These are phyloP conservation scores for Aureobasidium leucospermi DNA, from an alignment of 2,329 filamentous ascomycete species.

Conservation along the genomic window DNA sequence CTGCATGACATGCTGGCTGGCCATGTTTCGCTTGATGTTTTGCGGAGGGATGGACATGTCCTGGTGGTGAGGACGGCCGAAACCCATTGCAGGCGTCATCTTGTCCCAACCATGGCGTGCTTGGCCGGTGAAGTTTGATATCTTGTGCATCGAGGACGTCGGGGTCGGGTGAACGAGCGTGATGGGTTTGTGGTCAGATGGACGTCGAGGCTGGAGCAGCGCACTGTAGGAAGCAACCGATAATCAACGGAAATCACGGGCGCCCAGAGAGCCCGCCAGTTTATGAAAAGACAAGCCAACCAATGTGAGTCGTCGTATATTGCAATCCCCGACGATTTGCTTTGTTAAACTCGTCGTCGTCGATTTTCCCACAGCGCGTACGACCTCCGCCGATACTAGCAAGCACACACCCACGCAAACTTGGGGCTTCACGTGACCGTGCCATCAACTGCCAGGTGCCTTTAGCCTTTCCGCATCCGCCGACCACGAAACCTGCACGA, in stretches of 20 bases:
- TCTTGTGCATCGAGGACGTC: conserved; percentile 52
- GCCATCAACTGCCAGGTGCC: no score
- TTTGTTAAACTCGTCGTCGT: neutral
- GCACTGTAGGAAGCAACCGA: neutral
- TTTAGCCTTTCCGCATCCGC: no score
- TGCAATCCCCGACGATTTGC: neutral
- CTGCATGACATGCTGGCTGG: conserved; percentile 35
- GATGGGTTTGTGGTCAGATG: conserved; percentile 6
- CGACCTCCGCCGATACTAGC: neutral
- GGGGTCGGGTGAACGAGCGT: conserved; percentile 2
- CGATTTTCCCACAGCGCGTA: conserved; percentile 9
- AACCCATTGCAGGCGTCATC: conserved; percentile 55
- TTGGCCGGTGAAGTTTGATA: conserved; percentile 59
- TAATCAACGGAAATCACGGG: neutral
- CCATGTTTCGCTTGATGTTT: conserved; percentile 49
- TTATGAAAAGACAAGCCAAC: neutral
- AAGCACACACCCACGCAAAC: neutral
- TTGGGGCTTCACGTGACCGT: neutral
- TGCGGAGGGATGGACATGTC: conserved; percentile 27
- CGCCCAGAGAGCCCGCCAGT: conserved; percentile 12
- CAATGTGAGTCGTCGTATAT: neutral
- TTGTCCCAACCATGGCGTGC: conserved; percentile 62
- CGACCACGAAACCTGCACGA: no score
- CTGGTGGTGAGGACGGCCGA: conserved; percentile 34
- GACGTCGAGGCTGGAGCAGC: conserved; percentile 9